phyloP scores from a whole-genome alignment of 495 filamentous ascomycete species.

The Chaetomium cochliodes region DNA sequence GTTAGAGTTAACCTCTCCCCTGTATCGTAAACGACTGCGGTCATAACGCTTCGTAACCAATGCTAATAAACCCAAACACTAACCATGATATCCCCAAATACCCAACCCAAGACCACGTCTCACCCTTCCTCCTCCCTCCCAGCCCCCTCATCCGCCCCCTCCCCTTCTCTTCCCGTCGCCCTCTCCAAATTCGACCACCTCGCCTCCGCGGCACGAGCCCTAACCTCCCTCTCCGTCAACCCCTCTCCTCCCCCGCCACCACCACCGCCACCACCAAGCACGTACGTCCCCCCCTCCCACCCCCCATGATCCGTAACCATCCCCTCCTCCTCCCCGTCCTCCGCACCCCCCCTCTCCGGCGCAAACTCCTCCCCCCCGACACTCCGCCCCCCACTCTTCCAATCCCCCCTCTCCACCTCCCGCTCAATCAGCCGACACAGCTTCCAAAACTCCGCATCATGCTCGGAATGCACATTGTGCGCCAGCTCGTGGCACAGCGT shows the following conservation, averaged over 20 bases:
- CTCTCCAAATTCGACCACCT: constrained; percentile 59
- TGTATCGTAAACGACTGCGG: no score
- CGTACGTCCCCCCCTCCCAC: constrained; percentile 86
- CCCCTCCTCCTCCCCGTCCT: constrained; percentile 51
- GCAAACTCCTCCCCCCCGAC: constrained; percentile 67
- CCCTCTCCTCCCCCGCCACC: constrained; percentile 51
- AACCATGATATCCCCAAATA: not conserved
- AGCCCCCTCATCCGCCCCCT: not conserved
- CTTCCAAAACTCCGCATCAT: constrained; percentile 87
- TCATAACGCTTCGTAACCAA: no score
- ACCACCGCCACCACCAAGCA: constrained; percentile 70
- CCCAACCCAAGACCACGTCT: not conserved
- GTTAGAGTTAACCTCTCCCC: no score
- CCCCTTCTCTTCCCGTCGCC: constrained; percentile 22
- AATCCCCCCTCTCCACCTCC: constrained; percentile 80
- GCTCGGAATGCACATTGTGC: constrained; percentile 81
- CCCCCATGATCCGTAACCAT: constrained; percentile 71
- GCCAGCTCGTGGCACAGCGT: constrained; percentile 94
- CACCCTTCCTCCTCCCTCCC: constrained; percentile 1
- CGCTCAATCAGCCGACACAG: constrained; percentile 79
- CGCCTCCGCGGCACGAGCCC: constrained; percentile 74
- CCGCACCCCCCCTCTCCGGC: constrained; percentile 21
- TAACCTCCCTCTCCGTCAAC: constrained; percentile 61
- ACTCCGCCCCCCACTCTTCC: constrained; percentile 62
- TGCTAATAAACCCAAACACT: not conserved